Percentiles rank a stretch among this genome's conserved stretches.
Conservation (phyloP, 1,284 basidiomycete species). For the Heterobasidion parviporum region DNA sequence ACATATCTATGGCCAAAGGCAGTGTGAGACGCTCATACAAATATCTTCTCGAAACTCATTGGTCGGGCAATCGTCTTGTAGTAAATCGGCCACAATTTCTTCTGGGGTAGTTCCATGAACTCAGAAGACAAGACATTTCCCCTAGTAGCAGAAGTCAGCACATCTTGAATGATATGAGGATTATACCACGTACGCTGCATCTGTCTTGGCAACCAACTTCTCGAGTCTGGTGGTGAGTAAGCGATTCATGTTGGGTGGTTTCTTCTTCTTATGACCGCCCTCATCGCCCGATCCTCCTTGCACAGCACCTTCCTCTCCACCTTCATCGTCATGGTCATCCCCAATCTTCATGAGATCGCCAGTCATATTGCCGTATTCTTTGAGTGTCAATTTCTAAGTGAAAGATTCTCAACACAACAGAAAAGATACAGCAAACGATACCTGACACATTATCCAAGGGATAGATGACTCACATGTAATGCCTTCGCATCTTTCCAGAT, state of each 20-base stretch:
- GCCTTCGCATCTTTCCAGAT: slow-evolving; percentile 81
- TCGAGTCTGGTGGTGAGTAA: slow-evolving; percentile 58
- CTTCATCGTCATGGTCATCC: slow-evolving; percentile 23
- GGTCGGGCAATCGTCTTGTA: slow-evolving; percentile 82
- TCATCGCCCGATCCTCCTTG: slow-evolving; percentile 29
- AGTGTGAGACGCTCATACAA: slow-evolving; percentile 38
- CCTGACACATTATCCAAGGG: background rate
- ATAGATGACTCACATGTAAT: slow-evolving; percentile 34
- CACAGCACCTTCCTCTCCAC: slow-evolving; percentile 21
- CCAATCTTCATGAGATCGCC: slow-evolving; percentile 37
- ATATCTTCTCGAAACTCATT: slow-evolving; percentile 74
- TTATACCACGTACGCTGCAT: slow-evolving; percentile 42
- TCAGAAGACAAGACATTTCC: slow-evolving; percentile 65
- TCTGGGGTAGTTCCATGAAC: slow-evolving; percentile 81
- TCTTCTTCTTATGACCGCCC: slow-evolving; percentile 43
- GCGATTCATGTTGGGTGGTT: slow-evolving; percentile 50
- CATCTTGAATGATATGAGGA: background rate
- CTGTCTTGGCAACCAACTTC: slow-evolving; percentile 63
- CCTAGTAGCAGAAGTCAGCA: slow-evolving; percentile 23
- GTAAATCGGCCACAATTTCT: slow-evolving; percentile 76
- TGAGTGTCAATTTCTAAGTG: slow-evolving; percentile 56
- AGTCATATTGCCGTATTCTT: slow-evolving; percentile 52
- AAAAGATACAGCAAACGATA: background rate
- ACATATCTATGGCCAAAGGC: slow-evolving; percentile 4
- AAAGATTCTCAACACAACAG: background rate